Percentiles rank a stretch among this genome's conserved stretches.
Evolutionary conservation across 176 grass and related monocot genomes (phyloP).

Genomic region (Oryza officinalis): DNA sequence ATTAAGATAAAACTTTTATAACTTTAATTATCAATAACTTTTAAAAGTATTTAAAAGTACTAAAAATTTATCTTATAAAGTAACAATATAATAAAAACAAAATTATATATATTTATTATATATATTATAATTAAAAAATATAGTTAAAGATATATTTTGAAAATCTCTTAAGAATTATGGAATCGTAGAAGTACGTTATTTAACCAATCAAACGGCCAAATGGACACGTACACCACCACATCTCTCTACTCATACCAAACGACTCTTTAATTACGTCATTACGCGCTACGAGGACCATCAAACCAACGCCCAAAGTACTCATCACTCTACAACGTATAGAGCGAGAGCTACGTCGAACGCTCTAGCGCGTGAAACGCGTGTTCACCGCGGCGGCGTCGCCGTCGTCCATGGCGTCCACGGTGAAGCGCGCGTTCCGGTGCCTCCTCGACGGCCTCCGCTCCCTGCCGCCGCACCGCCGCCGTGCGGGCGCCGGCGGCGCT

Average conservation of each 20-base stretch:
- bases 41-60: no score
- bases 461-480: slow-evolving; percentile 13
- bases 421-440: slow-evolving; percentile 12
- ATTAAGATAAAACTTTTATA: no score
- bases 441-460: slow-evolving; percentile 24
- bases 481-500: no score
- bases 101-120: no score
- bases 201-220: neutral
- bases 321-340: neutral
- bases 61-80: no score
- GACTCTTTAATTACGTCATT: neutral
- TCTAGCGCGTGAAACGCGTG: neutral
- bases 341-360: neutral
- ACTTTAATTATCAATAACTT: no score
- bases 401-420: neutral
- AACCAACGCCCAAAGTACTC: neutral
- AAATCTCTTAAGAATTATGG: no score
- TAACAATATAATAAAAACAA: no score
- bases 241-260: neutral
- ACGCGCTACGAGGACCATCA: neutral
- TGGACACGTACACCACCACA: neutral
- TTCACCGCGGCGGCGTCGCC: neutral
- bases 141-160: no score
- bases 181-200: no score
- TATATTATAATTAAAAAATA: no score